Evolutionary conservation across 331 rosid species (phyloP), one percentile per base, ranked within the genome.

Genomic region (Dryas integrifolia): DNA sequence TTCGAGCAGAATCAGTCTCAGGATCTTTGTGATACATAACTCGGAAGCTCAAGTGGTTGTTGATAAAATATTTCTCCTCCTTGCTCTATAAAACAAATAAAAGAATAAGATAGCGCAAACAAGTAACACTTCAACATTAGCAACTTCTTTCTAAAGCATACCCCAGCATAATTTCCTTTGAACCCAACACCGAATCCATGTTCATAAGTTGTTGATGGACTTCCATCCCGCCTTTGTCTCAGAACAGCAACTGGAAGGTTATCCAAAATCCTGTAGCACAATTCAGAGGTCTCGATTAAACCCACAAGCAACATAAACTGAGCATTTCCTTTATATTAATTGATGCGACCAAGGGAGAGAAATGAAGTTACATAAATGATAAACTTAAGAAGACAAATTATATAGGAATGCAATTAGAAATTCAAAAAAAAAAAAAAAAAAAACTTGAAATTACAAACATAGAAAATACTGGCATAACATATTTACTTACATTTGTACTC

Each of bases 231-330:
- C 84, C 99, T 88, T 82, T 92, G 95, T 77, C 97, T 89, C 67
- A 82, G 96, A 80, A 95, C 97, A 68, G 99, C 99, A 74, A 95
- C 97, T 40, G 99, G 99, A 78, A 95, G 98, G 82, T 95, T 95
- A 79, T 92, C 99, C 79, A 95, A 84, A 75, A 95, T 92, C 99
- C 99, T 95, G 89, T 77, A 78, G 72, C 67, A 69, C 81, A 80
- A 65, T 65, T 67, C 39, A 73, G 72, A 49, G 65, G 75, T 58
- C 75, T 67, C 75, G 73, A 50, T 72, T 39, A 78, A 72, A 62
- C 52, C 15, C 26, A n/a, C 51, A 46, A 77, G 46, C 64, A 65
- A 55, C 38, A 55, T 18, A 62, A 40, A 46, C 43, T 51, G 52
- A 52, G 12, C 14, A 8, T 51, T 51, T 11, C 9, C 15, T 39